Conservation (phyloP, 2,329 filamentous ascomycete species). For the Pseudocercospora cruenta region DNA sequence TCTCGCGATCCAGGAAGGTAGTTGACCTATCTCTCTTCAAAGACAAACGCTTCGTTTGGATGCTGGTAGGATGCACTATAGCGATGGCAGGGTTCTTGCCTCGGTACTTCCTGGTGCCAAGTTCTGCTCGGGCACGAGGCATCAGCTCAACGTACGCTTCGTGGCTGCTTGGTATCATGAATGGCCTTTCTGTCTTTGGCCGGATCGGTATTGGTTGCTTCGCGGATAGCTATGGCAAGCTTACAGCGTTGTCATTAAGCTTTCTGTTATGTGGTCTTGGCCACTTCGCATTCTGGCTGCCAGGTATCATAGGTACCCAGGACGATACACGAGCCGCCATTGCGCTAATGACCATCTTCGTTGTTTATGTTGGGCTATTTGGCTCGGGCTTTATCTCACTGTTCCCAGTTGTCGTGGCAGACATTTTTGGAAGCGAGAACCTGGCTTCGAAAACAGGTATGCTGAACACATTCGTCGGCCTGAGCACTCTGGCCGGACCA, state of each 20-base stretch:
- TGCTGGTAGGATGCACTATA: constrained; percentile 7
- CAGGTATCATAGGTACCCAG: background rate
- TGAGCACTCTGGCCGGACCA: constrained; percentile 11
- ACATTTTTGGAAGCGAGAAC: constrained; percentile 8
- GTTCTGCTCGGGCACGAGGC: constrained; percentile 6
- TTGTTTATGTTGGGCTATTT: constrained; percentile 4
- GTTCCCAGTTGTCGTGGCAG: constrained; percentile 11
- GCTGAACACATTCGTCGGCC: constrained; percentile 11
- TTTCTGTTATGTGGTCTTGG: constrained; percentile 10
- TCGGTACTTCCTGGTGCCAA: constrained; percentile 12
- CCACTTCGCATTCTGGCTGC: constrained; percentile 11
- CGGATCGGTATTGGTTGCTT: constrained; percentile 9
- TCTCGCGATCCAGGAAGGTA: background rate
- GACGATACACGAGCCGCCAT: background rate
- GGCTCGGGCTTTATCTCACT: constrained; percentile 14
- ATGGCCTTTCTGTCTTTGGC: constrained; percentile 8
- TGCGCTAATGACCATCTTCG: constrained; percentile 10
- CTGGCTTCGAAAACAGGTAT: constrained; percentile 12
- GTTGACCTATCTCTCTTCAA: background rate
- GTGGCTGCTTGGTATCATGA: constrained; percentile 15
- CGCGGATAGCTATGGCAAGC: constrained; percentile 9
- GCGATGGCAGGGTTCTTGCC: constrained; percentile 13
- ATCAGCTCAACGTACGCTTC: constrained; percentile 12
- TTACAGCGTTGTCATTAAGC: background rate
- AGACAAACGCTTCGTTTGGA: constrained; percentile 10